Evolutionary conservation across 352 stramenopile genomes (phyloP).

Genomic region (Pythium folliculosum): DNA sequence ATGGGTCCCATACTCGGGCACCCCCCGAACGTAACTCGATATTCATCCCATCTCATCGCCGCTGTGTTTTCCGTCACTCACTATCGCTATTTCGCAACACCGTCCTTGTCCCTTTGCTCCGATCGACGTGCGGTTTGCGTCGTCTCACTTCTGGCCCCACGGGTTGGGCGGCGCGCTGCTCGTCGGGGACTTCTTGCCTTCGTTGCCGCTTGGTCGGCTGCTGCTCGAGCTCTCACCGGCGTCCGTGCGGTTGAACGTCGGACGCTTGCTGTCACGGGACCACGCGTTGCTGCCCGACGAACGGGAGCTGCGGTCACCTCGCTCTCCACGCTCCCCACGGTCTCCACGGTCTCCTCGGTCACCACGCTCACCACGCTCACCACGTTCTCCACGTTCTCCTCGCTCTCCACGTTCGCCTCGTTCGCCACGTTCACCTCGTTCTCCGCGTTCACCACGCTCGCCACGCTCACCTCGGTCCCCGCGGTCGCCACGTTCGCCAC

Average conservation of each 20-base stretch:
- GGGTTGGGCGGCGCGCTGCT: constrained; percentile 33
- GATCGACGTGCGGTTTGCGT: background rate
- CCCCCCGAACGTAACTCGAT: no score
- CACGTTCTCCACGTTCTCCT: background rate
- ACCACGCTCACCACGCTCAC: background rate
- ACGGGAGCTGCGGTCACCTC: constrained; percentile 34
- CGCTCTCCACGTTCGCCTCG: constrained; percentile 16
- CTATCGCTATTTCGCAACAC: constrained; percentile 21
- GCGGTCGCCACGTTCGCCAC: constrained; percentile 16
- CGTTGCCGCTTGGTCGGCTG: constrained; percentile 35
- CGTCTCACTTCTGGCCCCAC: constrained; percentile 35
- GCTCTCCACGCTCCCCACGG: background rate
- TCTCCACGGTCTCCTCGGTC: background rate
- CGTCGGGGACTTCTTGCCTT: constrained; percentile 29
- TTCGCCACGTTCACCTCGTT: constrained; percentile 18
- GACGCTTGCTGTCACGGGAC: constrained; percentile 63
- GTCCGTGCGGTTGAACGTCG: constrained; percentile 37
- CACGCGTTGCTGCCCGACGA: constrained; percentile 37
- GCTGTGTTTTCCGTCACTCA: background rate
- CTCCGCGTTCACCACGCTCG: constrained; percentile 4
- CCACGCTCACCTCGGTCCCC: background rate
- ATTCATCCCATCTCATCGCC: no score
- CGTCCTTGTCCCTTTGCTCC: background rate
- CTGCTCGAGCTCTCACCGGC: constrained; percentile 32
- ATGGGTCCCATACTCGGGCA: no score